A percentile compares a stretch with the other conserved stretches of the same genome.
Conservation (phyloP, 768 basidiomycete species). For the Podaxis rugospora region DNA sequence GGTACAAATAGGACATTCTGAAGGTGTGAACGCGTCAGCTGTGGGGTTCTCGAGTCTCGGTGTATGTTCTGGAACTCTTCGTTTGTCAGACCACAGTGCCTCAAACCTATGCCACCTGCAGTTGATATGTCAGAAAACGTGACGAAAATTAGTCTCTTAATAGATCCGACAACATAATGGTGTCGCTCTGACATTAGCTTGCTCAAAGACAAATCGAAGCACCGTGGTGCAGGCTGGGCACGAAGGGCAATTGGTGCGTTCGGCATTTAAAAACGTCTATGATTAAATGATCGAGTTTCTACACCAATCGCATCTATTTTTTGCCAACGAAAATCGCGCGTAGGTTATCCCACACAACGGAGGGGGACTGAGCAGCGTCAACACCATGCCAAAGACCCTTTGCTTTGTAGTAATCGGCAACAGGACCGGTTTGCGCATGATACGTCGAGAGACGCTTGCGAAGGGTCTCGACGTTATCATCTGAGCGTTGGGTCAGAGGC, state of each 20-base stretch:
- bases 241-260: background rate
- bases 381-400: conserved; percentile 88
- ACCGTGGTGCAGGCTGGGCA: background rate
- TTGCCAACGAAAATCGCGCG: conserved; percentile 57
- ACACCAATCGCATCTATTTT: conserved; percentile 28
- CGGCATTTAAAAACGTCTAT: conserved; percentile 2
- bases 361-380: conserved; percentile 92
- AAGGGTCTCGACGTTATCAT: conserved; percentile 96
- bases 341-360: conserved; percentile 86
- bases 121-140: too few species aligned
- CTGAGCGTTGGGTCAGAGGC: conserved; percentile 93
- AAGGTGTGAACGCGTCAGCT: background rate
- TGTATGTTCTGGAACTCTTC: too few species aligned
- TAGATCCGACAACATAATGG: too few species aligned
- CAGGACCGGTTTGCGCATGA: conserved; percentile 93
- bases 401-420: conserved; percentile 92
- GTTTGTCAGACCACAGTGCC: too few species aligned
- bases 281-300: conserved; percentile 11
- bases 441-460: conserved; percentile 85
- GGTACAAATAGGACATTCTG: background rate
- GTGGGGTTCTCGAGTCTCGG: too few species aligned
- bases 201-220: too few species aligned
- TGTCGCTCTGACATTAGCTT: too few species aligned
- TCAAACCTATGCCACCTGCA: too few species aligned
- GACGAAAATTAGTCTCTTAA: too few species aligned